Evolutionary conservation across 225 moss, liverwort and hornwort genomes (phyloP), one percentile per base, ranked within the genome.

Genomic region (Pseudoscleropodium purum): DNA sequence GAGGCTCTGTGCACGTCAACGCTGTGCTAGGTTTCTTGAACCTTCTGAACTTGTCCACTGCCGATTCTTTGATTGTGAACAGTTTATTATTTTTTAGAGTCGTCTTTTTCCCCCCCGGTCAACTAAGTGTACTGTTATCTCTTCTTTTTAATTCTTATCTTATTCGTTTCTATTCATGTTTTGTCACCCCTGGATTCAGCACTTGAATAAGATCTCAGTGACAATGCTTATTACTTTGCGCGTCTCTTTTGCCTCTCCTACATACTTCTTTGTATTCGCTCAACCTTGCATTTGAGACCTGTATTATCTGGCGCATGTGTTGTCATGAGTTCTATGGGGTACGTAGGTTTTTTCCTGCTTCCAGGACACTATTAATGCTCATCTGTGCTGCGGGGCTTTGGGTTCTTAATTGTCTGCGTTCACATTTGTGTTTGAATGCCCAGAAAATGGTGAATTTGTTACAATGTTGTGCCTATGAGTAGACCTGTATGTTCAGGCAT

Each of bases 1-100:
- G 64, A 67, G 77, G 91, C 82, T 84, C 57, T 27, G 79, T 88
- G 87, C 86, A 89, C 83, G 57, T 24, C 60, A 69, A 57, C 84
- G 85, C 73, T 84, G 89, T 87, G 81, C 87, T 64, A 86, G 87
- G 88, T 79, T 68, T 84, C 86, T 61, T 63, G 65, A 23, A 52
- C 74, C 67, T 90, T 87, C 74, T 79, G 89, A 67, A 75, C 80
- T 91, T 49, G 49, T 49, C 79, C 75, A 86, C 88, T 90, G 90
- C 91, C 86, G 57, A 89, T 91, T 94, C 91, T 91, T 93, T 90
- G 84, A 84, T 90, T 87, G 84, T 90, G 89, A 91, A 87, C 61
- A 89, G 61, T 67, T 85, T 39, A 49, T 49, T 51, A 90, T 88
- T 88, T 89, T 91, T 83, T 91, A 92, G 92, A 41, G 80, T 91